phyloP scores from a whole-genome alignment of 2,329 filamentous ascomycete genomes.

The Dothistroma pini region DNA sequence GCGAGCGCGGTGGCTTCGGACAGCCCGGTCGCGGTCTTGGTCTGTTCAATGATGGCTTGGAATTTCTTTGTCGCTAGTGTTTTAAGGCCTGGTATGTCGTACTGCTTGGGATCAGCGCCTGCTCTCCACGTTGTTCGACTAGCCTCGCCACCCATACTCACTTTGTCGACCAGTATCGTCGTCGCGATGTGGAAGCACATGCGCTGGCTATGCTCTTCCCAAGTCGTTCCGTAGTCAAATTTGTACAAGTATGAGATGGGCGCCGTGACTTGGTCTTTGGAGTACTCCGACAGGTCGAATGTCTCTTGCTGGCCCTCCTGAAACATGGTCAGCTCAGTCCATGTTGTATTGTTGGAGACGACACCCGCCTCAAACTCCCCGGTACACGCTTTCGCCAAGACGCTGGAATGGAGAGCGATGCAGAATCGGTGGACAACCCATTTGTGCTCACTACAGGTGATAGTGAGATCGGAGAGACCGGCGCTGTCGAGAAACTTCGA shows the following conservation, averaged over 20 bases:
- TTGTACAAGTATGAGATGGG: conserved; percentile 1
- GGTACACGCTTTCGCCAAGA: conserved; percentile 16
- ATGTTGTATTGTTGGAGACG: no score
- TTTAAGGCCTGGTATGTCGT: conserved; percentile 2
- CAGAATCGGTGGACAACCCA: conserved; percentile 21
- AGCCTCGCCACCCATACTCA: no score
- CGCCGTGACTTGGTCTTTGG: neutral
- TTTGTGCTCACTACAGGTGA: conserved; percentile 14
- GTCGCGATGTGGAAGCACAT: neutral
- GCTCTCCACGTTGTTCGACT: no score
- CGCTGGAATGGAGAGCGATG: conserved; percentile 24
- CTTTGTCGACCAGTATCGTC: neutral
- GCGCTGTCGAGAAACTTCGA: neutral
- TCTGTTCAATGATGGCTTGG: neutral
- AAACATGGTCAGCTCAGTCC: neutral
- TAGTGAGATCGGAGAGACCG: conserved; percentile 18
- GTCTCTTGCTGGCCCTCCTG: neutral
- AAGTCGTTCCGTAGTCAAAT: neutral
- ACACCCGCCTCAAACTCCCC: conserved; percentile 12
- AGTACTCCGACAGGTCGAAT: neutral
- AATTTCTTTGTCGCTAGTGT: neutral
- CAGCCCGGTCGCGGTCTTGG: neutral
- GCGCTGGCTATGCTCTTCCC: neutral
- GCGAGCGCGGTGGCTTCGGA: no score
- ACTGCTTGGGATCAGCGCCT: neutral